Evolutionary conservation across 495 filamentous ascomycete genomes (phyloP).

Genomic region (Oidiodendron maius): DNA sequence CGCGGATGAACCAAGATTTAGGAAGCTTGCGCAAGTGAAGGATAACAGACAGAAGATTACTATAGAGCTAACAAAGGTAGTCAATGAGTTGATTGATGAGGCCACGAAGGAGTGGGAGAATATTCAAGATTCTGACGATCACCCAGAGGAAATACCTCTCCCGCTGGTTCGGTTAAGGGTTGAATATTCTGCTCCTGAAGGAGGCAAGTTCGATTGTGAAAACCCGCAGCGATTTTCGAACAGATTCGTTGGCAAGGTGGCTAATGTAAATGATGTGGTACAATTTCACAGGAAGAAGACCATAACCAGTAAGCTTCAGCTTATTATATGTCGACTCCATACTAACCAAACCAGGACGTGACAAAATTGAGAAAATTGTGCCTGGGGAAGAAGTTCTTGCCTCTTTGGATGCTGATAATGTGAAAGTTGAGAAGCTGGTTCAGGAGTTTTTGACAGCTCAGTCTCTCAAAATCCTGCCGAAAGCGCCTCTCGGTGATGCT

Average conservation of each 20-base stretch:
- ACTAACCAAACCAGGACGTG: conserved; percentile 9
- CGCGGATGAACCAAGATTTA: conserved; percentile 67
- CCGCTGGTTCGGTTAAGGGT: conserved; percentile 87
- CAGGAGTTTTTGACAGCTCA: conserved; percentile 78
- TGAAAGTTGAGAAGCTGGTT: conserved; percentile 85
- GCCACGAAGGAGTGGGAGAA: conserved; percentile 76
- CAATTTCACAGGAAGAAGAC: conserved; percentile 88
- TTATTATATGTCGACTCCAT: neutral
- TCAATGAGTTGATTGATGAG: conserved; percentile 80
- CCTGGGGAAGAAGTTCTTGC: conserved; percentile 55
- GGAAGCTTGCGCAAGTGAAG: conserved; percentile 68
- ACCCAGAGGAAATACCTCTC: conserved; percentile 50
- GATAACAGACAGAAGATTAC: conserved; percentile 80
- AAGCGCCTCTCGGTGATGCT: conserved; percentile 87
- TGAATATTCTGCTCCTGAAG: conserved; percentile 83
- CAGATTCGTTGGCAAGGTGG: conserved; percentile 81
- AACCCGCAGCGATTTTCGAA: conserved; percentile 98
- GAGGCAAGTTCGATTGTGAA: conserved; percentile 81
- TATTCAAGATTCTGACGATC: conserved; percentile 52
- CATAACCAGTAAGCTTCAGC: conserved; percentile 15
- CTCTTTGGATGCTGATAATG: conserved; percentile 57
- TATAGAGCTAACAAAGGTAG: conserved; percentile 63
- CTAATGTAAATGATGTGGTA: conserved; percentile 90
- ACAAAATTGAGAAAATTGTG: conserved; percentile 36
- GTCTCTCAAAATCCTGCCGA: conserved; percentile 81